phyloP scores from a whole-genome alignment of 2,329 filamentous ascomycete genomes.

The Grosmannia serpens region DNA sequence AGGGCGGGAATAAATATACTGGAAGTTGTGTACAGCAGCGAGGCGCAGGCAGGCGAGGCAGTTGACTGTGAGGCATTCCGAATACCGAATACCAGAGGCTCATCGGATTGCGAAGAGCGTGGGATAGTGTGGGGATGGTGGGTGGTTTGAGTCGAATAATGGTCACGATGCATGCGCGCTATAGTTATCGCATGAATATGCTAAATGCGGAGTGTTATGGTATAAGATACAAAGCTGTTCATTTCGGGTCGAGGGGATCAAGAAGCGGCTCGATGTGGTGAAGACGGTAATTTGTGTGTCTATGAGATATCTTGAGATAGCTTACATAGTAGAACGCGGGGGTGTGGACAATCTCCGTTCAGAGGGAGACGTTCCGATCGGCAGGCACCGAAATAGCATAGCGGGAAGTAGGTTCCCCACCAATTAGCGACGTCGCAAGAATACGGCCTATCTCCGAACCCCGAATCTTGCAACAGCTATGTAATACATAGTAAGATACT shows the following conservation, averaged over 20 bases:
- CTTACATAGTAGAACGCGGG: background rate
- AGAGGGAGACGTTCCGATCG: background rate
- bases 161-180: background rate
- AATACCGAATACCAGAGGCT: background rate
- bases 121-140: background rate
- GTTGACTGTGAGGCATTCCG: background rate
- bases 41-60: background rate
- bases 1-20: background rate
- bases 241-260: background rate
- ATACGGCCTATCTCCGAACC: background rate
- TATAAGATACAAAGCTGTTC: background rate
- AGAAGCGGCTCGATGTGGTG: background rate
- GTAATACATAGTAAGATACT: too few relatives aligned
- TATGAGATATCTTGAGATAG: background rate
- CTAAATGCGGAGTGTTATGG: background rate
- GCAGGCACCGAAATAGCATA: background rate
- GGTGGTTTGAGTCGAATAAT: background rate
- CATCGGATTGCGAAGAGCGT: background rate
- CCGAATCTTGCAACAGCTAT: background rate
- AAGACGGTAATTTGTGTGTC: background rate
- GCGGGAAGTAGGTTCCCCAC: background rate
- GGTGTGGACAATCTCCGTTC: conserved; percentile 1
- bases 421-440: background rate
- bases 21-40: background rate
- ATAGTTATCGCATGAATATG: background rate